These are phyloP conservation scores for Phaeodactylum tricornutum DNA, from an alignment of 108 stramenopile species.

Conservation along the genomic window DNA sequence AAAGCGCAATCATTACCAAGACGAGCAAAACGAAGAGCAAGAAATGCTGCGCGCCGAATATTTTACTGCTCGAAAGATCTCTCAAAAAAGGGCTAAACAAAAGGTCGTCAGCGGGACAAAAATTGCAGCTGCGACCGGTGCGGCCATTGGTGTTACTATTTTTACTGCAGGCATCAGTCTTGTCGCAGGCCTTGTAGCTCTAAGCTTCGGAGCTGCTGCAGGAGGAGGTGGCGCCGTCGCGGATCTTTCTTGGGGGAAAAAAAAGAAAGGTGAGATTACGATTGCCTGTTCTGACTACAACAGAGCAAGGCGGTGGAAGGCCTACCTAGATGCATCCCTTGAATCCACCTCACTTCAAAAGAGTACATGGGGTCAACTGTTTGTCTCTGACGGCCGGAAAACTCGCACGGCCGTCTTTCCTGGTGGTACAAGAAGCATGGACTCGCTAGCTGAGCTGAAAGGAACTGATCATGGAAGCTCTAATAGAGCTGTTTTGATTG, in stretches of 20 bases:
- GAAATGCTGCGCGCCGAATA: slow-evolving; percentile 18
- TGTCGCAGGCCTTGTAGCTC: slow-evolving; percentile 61
- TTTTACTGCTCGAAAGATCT: slow-evolving; percentile 24
- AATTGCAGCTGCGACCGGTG: slow-evolving; percentile 60
- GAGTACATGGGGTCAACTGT: slow-evolving; percentile 39
- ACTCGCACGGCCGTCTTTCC: slow-evolving; percentile 18
- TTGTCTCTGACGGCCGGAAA: slow-evolving; percentile 30
- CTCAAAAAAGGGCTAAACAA: slow-evolving; percentile 26
- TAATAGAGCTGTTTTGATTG: slow-evolving; percentile 4
- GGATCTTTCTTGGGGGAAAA: slow-evolving; percentile 31
- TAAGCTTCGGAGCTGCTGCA: slow-evolving; percentile 66
- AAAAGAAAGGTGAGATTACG: slow-evolving; percentile 32
- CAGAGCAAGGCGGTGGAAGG: slow-evolving; percentile 45
- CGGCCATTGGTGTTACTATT: slow-evolving; percentile 60
- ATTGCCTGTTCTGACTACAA: slow-evolving; percentile 46
- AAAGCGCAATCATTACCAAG: slow-evolving; percentile 8
- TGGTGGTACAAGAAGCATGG: slow-evolving; percentile 4
- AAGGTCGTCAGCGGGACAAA: slow-evolving; percentile 48
- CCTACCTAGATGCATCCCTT: slow-evolving; percentile 37
- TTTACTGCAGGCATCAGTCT: slow-evolving; percentile 75
- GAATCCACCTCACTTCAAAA: slow-evolving; percentile 19
- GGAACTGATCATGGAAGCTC: too few species aligned
- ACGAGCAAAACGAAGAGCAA: slow-evolving; percentile 15
- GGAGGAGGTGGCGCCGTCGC: slow-evolving; percentile 72
- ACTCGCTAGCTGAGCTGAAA: slow-evolving; percentile 2